Conservation (phyloP, 129 eudicot genomes). For the Pulicaria dysenterica region DNA sequence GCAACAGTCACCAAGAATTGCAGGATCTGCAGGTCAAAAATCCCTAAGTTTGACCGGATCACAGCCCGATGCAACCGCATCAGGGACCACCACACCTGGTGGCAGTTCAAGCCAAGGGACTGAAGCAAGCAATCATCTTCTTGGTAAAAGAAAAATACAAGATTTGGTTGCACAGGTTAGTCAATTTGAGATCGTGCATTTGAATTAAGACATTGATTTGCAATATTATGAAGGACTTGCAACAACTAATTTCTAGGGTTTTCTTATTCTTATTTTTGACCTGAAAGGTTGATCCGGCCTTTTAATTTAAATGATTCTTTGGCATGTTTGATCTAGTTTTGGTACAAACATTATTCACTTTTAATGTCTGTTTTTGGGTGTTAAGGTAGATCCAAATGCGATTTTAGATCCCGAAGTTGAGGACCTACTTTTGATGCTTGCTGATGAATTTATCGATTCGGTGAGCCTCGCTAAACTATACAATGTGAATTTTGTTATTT, state of each 20-base stretch:
- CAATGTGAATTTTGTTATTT: neutral
- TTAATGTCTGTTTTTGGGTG: constrained; percentile 11
- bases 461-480: constrained; percentile 46
- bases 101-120: constrained; percentile 98
- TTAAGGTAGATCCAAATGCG: constrained; percentile 73
- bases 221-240: constrained; percentile 5
- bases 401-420: constrained; percentile 87
- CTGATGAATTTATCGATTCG: constrained; percentile 86
- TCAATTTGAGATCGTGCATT: constrained; percentile 12
- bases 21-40: constrained; percentile 73
- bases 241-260: constrained; percentile 12
- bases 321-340: neutral
- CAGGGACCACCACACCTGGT: constrained; percentile 91
- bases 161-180: constrained; percentile 88
- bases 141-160: constrained; percentile 89
- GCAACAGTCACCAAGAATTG: constrained; percentile 82
- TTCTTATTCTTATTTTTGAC: neutral
- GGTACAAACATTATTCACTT: neutral
- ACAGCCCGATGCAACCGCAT: constrained; percentile 93
- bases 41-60: constrained; percentile 88
- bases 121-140: constrained; percentile 88
- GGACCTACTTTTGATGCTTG: constrained; percentile 73
- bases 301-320: constrained; percentile 4
- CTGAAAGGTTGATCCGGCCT: neutral
- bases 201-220: neutral